A percentile compares a stretch with the other conserved stretches of the same genome.
phyloP scores from a whole-genome alignment of 495 filamentous ascomycete genomes.

The Penicillium samsonianum region DNA sequence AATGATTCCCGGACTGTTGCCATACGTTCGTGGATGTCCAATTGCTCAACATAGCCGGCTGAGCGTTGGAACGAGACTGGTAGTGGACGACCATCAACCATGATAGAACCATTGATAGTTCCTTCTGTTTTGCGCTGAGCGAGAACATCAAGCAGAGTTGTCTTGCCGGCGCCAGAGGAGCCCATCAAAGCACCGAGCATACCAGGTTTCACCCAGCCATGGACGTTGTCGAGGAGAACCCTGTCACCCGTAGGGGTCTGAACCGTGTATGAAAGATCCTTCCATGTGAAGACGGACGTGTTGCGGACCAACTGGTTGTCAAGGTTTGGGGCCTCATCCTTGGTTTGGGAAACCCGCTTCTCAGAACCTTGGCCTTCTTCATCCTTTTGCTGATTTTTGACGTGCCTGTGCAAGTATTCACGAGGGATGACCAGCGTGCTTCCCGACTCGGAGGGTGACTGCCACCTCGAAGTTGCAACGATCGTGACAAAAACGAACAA shows the following conservation, averaged over 20 bases:
- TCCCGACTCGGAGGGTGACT: constrained; percentile 33
- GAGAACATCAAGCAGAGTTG: constrained; percentile 55
- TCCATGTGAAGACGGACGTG: constrained; percentile 62
- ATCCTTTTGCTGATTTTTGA: constrained; percentile 25
- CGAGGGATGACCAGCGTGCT: constrained; percentile 43
- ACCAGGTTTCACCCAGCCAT: constrained; percentile 90
- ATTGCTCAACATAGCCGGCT: constrained; percentile 60
- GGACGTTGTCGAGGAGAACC: constrained; percentile 70
- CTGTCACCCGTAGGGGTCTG: constrained; percentile 43
- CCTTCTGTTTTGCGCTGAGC: constrained; percentile 78
- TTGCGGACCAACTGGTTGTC: constrained; percentile 41
- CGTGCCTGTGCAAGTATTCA: constrained; percentile 30
- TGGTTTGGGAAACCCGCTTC: constrained; percentile 20
- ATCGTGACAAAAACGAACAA: constrained; percentile 43
- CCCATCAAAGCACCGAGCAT: constrained; percentile 72
- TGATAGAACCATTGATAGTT: constrained; percentile 79
- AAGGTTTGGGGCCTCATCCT: constrained; percentile 5
- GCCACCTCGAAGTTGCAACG: constrained; percentile 39
- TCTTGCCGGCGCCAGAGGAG: constrained; percentile 63
- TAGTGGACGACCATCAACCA: constrained; percentile 75
- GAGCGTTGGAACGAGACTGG: constrained; percentile 78
- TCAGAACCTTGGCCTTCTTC: constrained; percentile 36
- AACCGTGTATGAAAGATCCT: constrained; percentile 56
- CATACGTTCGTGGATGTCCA: constrained; percentile 60
- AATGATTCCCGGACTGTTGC: constrained; percentile 64